Base-by-base conservation (phyloP, 495 filamentous ascomycete species). In the Penicillium ucsense region DNA sequence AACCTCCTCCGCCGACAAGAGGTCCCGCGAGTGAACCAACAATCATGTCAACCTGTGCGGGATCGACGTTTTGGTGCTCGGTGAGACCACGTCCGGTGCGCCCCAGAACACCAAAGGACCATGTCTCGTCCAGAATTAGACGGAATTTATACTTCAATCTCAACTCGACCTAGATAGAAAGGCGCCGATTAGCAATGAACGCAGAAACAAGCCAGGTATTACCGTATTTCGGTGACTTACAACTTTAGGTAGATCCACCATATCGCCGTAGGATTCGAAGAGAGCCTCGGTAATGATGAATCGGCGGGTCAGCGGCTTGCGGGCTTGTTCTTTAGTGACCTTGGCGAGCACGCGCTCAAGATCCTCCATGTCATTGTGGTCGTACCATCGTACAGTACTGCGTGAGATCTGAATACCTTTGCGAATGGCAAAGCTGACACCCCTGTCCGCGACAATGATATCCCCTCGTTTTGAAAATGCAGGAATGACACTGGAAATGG, bases 241-340 rank as follows among this genome's bases (percentile, higher is more conserved):
- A 53, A 97, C 77, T 56, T 80, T 86, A 4, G 90, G 89, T 49
- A 99, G 65, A 62, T 97, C 78, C 11, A 81, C 78, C 67, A 84
- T 83, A 63, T 96, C 89, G 46, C 92, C 92, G 33, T 85, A 78
- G 45, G 81, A 88, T 72, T 99, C 92, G 56, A 94, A 97, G 35
- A 97, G 63, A 4, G 88, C 94, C 64, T 99, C 92, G 0, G 94
- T 97, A 38, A 99, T 86, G 53, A 99, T 90, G 61, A 99, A 99
- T 38, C 92, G 73, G 50, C 92, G 73, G 10, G 92, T 99, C 59
- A 99, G 67, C 31, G 86, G 86, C 71, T 94, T 95, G 59, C 79
- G 80, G 3, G 81, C 81, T 67, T 94, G 87, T 58, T 96, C 91
- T 62, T 89, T 85, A 11, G 80, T 83, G 31, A 97, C 81, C 64